Evolutionary conservation across 805 yeast genomes (phyloP), one percentile per base, ranked within the genome.

Genomic region (Cyberlindnera euphorbiae): DNA sequence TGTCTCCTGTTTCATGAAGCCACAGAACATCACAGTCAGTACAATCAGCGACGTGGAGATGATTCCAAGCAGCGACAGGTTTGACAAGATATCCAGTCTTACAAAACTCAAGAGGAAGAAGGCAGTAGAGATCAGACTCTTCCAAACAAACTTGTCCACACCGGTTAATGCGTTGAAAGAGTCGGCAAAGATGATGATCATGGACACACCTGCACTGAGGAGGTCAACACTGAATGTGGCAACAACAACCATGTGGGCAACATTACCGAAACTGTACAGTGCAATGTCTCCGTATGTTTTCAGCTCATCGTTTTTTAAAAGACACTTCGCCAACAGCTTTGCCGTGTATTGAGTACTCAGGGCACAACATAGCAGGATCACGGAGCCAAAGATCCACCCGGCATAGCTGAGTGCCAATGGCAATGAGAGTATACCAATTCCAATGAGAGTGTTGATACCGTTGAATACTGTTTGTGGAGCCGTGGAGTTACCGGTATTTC

Each of bases 391-490:
- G 2, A 76, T 47, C 81, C 87, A 77, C 4, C 94, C 94, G 1
- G 88, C 69, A 30, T 77, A 67, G 45, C 66, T 70, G 37, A 84
- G 59, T 2, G 83, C 94, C 42, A 78, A 63, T 0, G 94, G 89
- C 32, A 84, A 63, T 0, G 93, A 79, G 29, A 84, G 64, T 33
- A 84, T 66, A 2, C 90, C 93, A 26, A 84, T 73, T 0, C 94
- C 94, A 45, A 84, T 76, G 19, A 84, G 60, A 0, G 82, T 82
- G 53, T 84, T 84, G 32, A 83, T 77, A 1, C 89, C 79, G 49
- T 84, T 84, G 66, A 83, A 82, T 5, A 81, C 63, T 0, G 94
- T 83, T 54, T 83, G 94, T 1, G 83, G 76, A 0, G 77, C 77
- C 0, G 93, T 84, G 7, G 81, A 74, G 45, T 59, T 67, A 7